Evolutionary conservation across 306 rosid species (phyloP).

Genomic region (Lotus japonicus): DNA sequence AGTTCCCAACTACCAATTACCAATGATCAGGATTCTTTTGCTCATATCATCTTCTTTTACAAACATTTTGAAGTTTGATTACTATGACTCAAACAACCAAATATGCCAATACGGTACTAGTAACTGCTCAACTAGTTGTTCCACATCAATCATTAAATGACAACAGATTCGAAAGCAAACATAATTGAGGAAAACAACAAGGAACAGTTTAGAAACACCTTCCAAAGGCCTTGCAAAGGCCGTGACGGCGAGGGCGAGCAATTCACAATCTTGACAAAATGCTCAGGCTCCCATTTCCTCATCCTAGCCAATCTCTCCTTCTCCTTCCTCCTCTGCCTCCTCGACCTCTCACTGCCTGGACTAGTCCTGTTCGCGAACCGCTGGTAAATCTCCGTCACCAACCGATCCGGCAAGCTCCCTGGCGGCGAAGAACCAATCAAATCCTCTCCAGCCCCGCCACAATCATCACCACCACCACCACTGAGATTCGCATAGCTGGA

Average conservation of each 20-base stretch:
- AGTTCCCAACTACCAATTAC: not conserved
- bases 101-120: not conserved
- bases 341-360: conserved; percentile 61
- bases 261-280: conserved; percentile 86
- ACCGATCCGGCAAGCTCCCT: conserved; percentile 61
- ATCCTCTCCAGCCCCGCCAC: conserved; percentile 35
- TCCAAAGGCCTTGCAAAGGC: conserved; percentile 98
- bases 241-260: conserved; percentile 62
- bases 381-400: conserved; percentile 81
- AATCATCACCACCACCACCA: conserved; percentile 34
- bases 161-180: not conserved
- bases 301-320: conserved; percentile 55
- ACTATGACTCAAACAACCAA: not conserved
- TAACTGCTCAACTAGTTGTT: not conserved
- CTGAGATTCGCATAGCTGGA: conserved; percentile 30
- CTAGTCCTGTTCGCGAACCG: conserved; percentile 79
- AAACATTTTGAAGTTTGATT: not conserved
- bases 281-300: conserved; percentile 85
- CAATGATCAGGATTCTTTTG: not conserved
- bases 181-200: conserved; percentile 26
- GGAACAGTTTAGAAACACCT: conserved; percentile 43
- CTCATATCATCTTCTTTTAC: not conserved
- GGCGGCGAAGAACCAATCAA: conserved; percentile 36
- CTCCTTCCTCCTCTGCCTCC: conserved; percentile 76
- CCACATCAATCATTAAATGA: conserved; percentile 5